Percentiles rank a stretch among this genome's conserved stretches.
Conservation (phyloP, 495 filamentous ascomycete genomes). For the Aspergillus biplanus region DNA sequence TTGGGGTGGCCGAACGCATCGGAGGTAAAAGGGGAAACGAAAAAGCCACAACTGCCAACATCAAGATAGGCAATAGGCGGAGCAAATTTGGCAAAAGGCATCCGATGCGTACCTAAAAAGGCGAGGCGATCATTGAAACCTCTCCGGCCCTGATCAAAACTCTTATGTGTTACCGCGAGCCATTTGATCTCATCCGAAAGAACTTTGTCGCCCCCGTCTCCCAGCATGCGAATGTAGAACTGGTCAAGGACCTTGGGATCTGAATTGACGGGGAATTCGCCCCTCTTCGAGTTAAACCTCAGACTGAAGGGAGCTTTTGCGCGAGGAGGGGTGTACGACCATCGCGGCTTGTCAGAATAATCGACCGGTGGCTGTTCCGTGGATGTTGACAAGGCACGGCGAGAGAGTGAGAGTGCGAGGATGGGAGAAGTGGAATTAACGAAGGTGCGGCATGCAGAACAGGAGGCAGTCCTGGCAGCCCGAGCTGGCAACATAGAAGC, state of each 20-base stretch:
- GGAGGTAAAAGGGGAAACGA: neutral
- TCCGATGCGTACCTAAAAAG: conserved; percentile 74
- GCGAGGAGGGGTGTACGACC: conserved; percentile 76
- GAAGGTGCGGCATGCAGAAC: conserved; percentile 38
- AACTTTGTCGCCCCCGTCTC: conserved; percentile 66
- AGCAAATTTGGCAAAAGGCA: neutral
- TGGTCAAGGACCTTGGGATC: conserved; percentile 71
- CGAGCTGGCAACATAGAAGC: conserved; percentile 42
- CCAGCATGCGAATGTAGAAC: conserved; percentile 74
- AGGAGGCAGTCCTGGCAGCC: conserved; percentile 40
- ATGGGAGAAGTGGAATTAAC: conserved; percentile 21
- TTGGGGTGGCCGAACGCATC: neutral
- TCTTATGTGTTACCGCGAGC: conserved; percentile 97
- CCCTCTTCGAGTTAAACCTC: conserved; percentile 49
- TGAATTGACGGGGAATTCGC: conserved; percentile 68
- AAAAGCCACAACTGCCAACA: neutral
- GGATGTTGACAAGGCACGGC: conserved; percentile 28
- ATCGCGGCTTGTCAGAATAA: conserved; percentile 64
- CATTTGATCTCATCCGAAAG: conserved; percentile 92
- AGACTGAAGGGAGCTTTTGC: conserved; percentile 75
- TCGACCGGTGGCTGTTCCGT: conserved; percentile 32
- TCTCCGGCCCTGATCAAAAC: conserved; percentile 92
- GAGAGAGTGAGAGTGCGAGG: conserved; percentile 22
- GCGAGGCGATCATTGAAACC: conserved; percentile 93
- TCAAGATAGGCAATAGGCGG: neutral